These are phyloP conservation scores for Edaphochlamys debaryana DNA, from an alignment of 139 green algal genomes.

Conservation along the genomic window DNA sequence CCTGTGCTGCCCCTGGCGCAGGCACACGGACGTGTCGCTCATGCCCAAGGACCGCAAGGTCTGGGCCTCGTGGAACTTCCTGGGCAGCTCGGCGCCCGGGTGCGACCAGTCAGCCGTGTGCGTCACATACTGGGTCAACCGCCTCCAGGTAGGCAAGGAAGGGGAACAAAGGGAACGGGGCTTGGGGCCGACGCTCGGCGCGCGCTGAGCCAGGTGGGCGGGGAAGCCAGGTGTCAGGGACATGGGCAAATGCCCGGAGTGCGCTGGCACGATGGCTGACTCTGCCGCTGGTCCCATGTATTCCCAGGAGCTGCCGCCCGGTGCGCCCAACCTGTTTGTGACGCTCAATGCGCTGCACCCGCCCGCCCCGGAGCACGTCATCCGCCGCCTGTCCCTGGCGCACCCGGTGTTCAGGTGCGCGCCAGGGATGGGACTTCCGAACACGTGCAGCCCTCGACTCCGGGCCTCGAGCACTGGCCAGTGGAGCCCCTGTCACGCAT, in stretches of 20 bases:
- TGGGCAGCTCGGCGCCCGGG: constrained; percentile 52
- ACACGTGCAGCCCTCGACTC: background rate
- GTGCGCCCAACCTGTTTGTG: constrained; percentile 83
- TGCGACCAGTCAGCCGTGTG: constrained; percentile 71
- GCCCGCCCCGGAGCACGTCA: constrained; percentile 61
- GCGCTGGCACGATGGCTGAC: too few relatives aligned
- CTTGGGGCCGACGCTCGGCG: too few relatives aligned
- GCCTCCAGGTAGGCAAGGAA: constrained; percentile 78
- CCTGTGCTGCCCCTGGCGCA: too few relatives aligned
- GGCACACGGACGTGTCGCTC: constrained; percentile 64
- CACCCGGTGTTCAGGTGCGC: constrained; percentile 85
- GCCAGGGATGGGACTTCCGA: too few relatives aligned
- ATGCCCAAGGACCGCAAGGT: constrained; percentile 80
- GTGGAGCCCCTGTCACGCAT: background rate
- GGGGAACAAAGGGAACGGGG: too few relatives aligned
- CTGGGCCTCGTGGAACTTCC: constrained; percentile 95
- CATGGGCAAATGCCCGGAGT: too few relatives aligned
- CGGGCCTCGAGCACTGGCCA: background rate
- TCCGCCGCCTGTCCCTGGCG: constrained; percentile 68
- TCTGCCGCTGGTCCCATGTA: too few relatives aligned
- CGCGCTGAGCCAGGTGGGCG: too few relatives aligned
- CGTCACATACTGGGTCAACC: constrained; percentile 94
- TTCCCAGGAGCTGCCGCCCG: constrained; percentile 70
- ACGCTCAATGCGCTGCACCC: constrained; percentile 91
- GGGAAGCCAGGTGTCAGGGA: too few relatives aligned